A percentile compares a stretch with the other conserved stretches of the same genome.
phyloP scores from a whole-genome alignment of 225 moss, liverwort and hornwort genomes.

The Asterella californica region DNA sequence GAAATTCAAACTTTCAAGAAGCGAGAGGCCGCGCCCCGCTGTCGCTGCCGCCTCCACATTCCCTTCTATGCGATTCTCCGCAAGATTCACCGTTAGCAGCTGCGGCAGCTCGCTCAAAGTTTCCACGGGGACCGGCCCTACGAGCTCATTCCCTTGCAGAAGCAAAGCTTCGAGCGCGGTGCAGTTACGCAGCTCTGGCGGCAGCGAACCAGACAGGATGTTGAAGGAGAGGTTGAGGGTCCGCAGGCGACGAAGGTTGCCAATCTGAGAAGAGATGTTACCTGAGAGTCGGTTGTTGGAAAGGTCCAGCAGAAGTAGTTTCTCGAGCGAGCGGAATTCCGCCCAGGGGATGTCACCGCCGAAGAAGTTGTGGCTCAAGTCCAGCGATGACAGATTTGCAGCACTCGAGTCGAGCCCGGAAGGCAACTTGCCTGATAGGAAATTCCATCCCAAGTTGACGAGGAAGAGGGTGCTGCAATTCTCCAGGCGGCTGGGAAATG shows the following conservation, averaged over 20 bases:
- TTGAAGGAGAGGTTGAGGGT: conserved; percentile 15
- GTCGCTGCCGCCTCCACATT: not conserved
- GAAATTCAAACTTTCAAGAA: conserved; percentile 1
- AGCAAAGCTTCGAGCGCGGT: not conserved
- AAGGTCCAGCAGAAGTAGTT: conserved; percentile 9
- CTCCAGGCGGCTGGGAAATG: not conserved
- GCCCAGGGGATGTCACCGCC: conserved; percentile 2
- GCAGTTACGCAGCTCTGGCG: not conserved
- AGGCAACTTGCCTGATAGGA: conserved; percentile 1
- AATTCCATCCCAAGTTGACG: conserved; percentile 4
- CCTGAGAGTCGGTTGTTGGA: conserved; percentile 12
- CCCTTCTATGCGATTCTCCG: conserved; percentile 15
- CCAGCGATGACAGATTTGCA: not conserved
- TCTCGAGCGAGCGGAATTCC: not conserved
- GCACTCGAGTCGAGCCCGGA: not conserved
- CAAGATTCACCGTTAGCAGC: conserved; percentile 2
- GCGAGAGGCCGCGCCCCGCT: not conserved
- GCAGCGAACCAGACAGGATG: not conserved
- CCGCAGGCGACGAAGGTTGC: not conserved
- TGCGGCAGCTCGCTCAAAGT: not conserved
- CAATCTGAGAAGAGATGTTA: not conserved
- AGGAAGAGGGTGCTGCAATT: conserved; percentile 7
- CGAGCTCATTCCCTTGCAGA: conserved; percentile 7
- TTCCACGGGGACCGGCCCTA: not conserved
- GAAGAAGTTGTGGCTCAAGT: conserved; percentile 7